phyloP scores from a whole-genome alignment of 768 basidiomycete genomes.

The Naganishia randhawae region DNA sequence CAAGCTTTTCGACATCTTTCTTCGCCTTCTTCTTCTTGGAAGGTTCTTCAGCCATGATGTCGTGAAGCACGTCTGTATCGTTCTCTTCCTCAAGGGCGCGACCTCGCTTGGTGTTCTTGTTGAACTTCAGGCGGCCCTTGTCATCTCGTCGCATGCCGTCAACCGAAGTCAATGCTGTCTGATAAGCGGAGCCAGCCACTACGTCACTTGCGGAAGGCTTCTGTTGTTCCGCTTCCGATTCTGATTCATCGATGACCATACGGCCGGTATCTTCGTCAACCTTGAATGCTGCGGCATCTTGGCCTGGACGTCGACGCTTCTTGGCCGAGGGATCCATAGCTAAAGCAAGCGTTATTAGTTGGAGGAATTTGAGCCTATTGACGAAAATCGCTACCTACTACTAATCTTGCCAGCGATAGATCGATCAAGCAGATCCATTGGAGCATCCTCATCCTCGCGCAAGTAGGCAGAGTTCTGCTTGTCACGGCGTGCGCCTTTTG shows the following conservation, averaged over 20 bases:
- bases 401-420: slow-evolving; percentile 52
- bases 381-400: slow-evolving; percentile 36
- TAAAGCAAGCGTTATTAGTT: slow-evolving; percentile 52
- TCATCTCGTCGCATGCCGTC: slow-evolving; percentile 85
- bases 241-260: slow-evolving; percentile 56
- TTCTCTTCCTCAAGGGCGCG: slow-evolving; percentile 64
- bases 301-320: slow-evolving; percentile 63
- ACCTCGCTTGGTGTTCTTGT: slow-evolving; percentile 94
- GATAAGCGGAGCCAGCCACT: slow-evolving; percentile 65
- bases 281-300: slow-evolving; percentile 81
- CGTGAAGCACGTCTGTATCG: slow-evolving; percentile 59
- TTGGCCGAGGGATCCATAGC: slow-evolving; percentile 41
- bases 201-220: slow-evolving; percentile 26
- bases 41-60: slow-evolving; percentile 30
- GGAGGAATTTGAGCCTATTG: slow-evolving; percentile 9
- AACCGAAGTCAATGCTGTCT: slow-evolving; percentile 72
- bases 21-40: slow-evolving; percentile 57
- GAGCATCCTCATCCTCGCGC: slow-evolving; percentile 82
- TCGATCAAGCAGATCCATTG: slow-evolving; percentile 88
- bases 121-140: slow-evolving; percentile 84
- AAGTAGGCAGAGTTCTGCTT: slow-evolving; percentile 62
- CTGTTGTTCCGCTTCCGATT: slow-evolving; percentile 52
- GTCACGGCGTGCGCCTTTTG: slow-evolving; percentile 50
- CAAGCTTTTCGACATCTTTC: slow-evolving; percentile 58
- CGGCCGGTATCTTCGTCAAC: slow-evolving; percentile 61